Base-by-base conservation (phyloP, 805 yeast species). In the Tetrapisispora taiwanensis region DNA sequence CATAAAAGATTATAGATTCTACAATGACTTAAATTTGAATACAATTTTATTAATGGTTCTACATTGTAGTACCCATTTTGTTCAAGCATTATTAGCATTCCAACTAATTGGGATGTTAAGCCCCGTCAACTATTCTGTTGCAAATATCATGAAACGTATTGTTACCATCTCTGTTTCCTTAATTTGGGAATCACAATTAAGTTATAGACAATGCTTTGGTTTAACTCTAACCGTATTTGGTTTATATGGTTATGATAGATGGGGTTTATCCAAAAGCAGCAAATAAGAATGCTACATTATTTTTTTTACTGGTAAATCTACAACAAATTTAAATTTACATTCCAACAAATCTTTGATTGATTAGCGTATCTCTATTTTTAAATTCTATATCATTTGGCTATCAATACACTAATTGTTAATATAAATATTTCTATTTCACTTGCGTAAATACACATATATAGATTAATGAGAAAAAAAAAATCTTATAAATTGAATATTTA, bases 121-220 rank as follows among this genome's bases (percentile, higher is more conserved):
- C n/a, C 84, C 92, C 4, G 82, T 84, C 39, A 81, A 81, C 57
- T 84, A 84, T 60, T 79, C 87, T 34, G 80, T 84, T 56, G 92
- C 89, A 27, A 84, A 80, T 59, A 83, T 84, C 41, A 60, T 82
- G 63, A 84, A 84, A 55, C 68, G 90, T 55, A 83, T 84, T 45
- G 76, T 80, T 26, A 81, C 83, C 39, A 84, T 84, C 44, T 62
- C 76, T 19, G 75, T 78, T 49, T 80, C 88, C 1, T 73, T 84
- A 46, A 44, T 79, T 1, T 73, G 82, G 71, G 90, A 83, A 59
- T 75, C 79, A 27, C 66, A 63, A 47, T 56, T 71, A 34, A 60
- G 59, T 27, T 45, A 56, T 14, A 49, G 55, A 17, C 81, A 76
- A 57, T 64, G 73, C 41, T 34, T 68, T 15, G 89, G 89, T 0